Conservation (phyloP, 805 yeast species). For the Jamesozyma hellenica region DNA sequence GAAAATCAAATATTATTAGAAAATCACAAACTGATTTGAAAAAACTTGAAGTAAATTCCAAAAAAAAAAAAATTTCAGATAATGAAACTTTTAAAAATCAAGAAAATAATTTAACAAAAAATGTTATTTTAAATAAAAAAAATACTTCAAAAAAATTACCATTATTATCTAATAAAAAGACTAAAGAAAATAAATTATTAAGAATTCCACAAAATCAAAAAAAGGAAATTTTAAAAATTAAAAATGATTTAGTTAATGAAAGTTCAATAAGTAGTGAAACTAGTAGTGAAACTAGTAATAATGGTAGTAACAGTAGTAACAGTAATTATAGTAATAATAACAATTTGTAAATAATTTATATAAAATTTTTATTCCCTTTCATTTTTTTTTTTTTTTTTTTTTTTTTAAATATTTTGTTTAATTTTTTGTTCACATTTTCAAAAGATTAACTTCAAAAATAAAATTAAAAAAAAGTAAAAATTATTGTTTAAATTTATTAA, state of each 20-base stretch:
- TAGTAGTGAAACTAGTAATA: background rate
- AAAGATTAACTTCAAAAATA: no score
- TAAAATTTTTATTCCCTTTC: no score
- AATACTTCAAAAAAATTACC: constrained; percentile 1
- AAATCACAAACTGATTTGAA: constrained; percentile 25
- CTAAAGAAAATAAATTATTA: background rate
- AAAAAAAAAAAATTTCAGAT: background rate
- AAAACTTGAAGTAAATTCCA: background rate
- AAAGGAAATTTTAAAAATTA: background rate
- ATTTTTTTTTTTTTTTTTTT: no score
- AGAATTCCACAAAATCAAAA: background rate
- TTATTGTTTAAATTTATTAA: no score
- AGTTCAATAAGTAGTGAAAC: background rate
- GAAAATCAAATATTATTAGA: constrained; percentile 27
- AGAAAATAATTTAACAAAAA: background rate
- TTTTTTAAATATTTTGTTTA: no score
- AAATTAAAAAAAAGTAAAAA: no score
- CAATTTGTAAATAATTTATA: no score
- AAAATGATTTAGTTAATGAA: background rate
- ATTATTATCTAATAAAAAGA: background rate
- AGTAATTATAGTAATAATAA: background rate
- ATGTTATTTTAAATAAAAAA: background rate
- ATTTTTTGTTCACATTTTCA: no score
- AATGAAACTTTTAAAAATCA: background rate
- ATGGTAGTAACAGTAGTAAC: background rate